Evolutionary conservation across 2,329 filamentous ascomycete genomes (phyloP).

Genomic region (Fusarium tanahbumbuense): DNA sequence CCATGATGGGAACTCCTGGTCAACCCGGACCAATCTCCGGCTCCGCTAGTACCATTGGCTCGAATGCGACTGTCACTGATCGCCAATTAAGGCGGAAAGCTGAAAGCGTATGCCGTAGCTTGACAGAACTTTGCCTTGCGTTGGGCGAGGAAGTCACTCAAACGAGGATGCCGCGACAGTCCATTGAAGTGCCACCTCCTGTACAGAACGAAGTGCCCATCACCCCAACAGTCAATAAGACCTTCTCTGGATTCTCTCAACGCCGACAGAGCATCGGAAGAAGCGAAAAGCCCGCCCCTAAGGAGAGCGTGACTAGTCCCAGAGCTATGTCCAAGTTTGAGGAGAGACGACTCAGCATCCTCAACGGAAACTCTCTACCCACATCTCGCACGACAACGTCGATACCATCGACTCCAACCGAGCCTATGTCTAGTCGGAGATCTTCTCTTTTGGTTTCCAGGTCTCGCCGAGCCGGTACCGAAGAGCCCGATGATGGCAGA

Average conservation of each 20-base stretch:
- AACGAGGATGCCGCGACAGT: constrained; percentile 47
- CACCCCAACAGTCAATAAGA: constrained; percentile 61
- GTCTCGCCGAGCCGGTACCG: constrained; percentile 59
- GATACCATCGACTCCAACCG: constrained; percentile 56
- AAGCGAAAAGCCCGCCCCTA: constrained; percentile 55
- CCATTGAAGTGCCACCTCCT: constrained; percentile 25
- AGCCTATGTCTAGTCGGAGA: constrained; percentile 57
- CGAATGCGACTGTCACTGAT: constrained; percentile 71
- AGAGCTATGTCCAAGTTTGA: constrained; percentile 64
- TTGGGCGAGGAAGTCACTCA: constrained; percentile 71
- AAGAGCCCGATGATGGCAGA: constrained; percentile 61
- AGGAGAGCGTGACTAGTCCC: constrained; percentile 56
- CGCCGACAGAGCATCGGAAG: constrained; percentile 56
- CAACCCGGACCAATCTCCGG: constrained; percentile 76
- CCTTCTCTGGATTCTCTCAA: constrained; percentile 52
- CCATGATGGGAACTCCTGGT: constrained; percentile 79
- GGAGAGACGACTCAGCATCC: constrained; percentile 62
- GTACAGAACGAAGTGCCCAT: constrained; percentile 46
- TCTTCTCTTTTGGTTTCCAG: constrained; percentile 62
- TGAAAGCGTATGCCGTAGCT: constrained; percentile 89
- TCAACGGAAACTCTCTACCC: constrained; percentile 59
- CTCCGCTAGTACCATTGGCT: constrained; percentile 71
- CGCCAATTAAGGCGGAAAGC: constrained; percentile 89
- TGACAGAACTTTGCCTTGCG: constrained; percentile 92
- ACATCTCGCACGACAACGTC: constrained; percentile 57